Conservation (phyloP, 2,329 filamentous ascomycete genomes). For the Pseudocercospora ulei region DNA sequence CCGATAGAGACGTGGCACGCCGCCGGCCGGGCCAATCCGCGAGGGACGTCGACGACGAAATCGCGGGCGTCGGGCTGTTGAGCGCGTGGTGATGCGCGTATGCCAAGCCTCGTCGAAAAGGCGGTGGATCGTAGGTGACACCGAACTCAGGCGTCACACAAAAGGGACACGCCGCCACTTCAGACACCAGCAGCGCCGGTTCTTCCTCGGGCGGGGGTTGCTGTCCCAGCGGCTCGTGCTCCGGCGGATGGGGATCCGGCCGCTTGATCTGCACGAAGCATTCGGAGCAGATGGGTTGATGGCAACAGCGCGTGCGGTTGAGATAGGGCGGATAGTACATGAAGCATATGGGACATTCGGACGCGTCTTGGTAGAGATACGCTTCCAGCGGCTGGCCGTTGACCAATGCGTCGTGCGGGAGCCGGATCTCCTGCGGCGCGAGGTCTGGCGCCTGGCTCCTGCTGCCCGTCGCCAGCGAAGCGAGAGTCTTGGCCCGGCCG, state of each 20-base stretch:
- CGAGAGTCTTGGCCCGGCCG: conserved; percentile 78
- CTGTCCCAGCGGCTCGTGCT: conserved; percentile 44
- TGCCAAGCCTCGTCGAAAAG: conserved; percentile 72
- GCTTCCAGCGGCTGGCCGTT: conserved; percentile 93
- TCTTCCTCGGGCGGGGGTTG: conserved; percentile 38
- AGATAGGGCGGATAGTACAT: conserved; percentile 89
- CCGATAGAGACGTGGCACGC: conserved; percentile 63
- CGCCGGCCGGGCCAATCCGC: conserved; percentile 45
- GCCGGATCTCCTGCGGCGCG: conserved; percentile 62
- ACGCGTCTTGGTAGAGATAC: conserved; percentile 80
- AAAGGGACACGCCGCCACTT: conserved; percentile 86
- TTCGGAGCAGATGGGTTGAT: conserved; percentile 93
- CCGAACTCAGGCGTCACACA: conserved; percentile 93
- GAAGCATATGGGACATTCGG: conserved; percentile 93
- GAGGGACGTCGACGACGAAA: conserved; percentile 78
- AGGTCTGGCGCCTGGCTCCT: conserved; percentile 61
- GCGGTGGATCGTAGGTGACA: conserved; percentile 83
- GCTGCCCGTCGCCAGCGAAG: conserved; percentile 63
- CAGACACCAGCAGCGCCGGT: conserved; percentile 65
- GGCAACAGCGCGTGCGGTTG: conserved; percentile 89
- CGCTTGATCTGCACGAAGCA: conserved; percentile 98
- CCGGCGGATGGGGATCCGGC: conserved; percentile 78
- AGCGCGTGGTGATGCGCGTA: conserved; percentile 52
- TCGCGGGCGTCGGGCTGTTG: conserved; percentile 54
- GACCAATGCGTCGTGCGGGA: conserved; percentile 75